phyloP scores from a whole-genome alignment of 768 basidiomycete species.

The Kwoniella europaea region DNA sequence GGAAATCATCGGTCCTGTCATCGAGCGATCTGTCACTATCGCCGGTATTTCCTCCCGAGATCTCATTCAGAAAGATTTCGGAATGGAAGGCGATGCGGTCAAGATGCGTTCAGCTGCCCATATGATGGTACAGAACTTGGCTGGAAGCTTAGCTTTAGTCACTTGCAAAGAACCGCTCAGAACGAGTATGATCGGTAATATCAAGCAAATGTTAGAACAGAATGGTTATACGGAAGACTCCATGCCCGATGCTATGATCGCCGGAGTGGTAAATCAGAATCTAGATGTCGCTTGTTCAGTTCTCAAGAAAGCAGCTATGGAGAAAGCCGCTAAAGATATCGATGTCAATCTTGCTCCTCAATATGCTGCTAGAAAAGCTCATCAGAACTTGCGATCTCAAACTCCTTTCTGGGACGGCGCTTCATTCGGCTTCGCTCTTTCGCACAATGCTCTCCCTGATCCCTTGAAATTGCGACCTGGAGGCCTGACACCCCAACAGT shows the following conservation, averaged over 20 bases:
- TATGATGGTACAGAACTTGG: constrained; percentile 94
- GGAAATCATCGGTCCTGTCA: constrained; percentile 97
- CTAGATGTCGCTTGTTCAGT: constrained; percentile 89
- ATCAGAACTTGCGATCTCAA: constrained; percentile 64
- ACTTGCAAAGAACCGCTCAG: constrained; percentile 97
- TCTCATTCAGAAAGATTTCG: constrained; percentile 93
- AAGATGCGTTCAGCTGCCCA: constrained; percentile 90
- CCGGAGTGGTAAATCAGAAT: constrained; percentile 87
- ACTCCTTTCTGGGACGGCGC: constrained; percentile 90
- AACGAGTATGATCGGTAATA: constrained; percentile 84
- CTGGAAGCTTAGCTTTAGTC: constrained; percentile 92
- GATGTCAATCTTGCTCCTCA: constrained; percentile 84
- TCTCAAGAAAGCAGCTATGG: constrained; percentile 97
- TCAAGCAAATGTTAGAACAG: constrained; percentile 80
- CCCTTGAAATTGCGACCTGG: constrained; percentile 80
- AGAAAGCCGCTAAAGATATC: constrained; percentile 87
- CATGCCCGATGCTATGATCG: constrained; percentile 76
- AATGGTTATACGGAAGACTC: constrained; percentile 89
- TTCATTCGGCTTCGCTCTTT: constrained; percentile 64
- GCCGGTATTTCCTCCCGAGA: constrained; percentile 97
- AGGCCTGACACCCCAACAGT: constrained; percentile 80
- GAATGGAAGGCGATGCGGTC: constrained; percentile 85
- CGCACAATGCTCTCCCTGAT: constrained; percentile 83
- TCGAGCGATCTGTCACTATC: constrained; percentile 97
- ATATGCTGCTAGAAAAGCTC: constrained; percentile 80